A percentile compares a stretch with the other conserved stretches of the same genome.
Conservation (phyloP, 306 rosid genomes). For the Pyrus betulifolia region DNA sequence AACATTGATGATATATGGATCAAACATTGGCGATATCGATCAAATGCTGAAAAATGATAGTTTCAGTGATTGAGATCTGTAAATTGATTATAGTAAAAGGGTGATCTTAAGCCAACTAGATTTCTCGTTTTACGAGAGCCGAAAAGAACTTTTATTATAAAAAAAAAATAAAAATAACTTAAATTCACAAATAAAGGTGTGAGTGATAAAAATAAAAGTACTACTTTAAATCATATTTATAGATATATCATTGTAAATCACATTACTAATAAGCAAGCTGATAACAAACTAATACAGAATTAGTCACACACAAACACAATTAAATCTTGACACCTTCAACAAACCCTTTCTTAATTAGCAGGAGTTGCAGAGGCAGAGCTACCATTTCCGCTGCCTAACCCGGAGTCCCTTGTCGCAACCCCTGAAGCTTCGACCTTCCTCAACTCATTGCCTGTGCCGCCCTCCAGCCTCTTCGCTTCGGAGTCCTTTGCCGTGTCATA, state of each 20-base stretch:
- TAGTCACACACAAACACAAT: not conserved
- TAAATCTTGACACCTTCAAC: not conserved
- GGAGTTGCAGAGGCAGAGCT: not conserved
- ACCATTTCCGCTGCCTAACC: not conserved
- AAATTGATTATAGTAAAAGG: too few relatives aligned
- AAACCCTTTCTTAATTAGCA: not conserved
- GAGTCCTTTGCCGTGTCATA: slow-evolving; percentile 46
- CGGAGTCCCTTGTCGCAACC: not conserved
- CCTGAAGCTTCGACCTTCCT: slow-evolving; percentile 1
- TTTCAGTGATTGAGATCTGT: too few relatives aligned
- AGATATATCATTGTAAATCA: not conserved
- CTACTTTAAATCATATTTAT: too few relatives aligned
- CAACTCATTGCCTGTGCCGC: not conserved
- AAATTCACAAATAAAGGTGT: not conserved
- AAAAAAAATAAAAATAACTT: too few relatives aligned
- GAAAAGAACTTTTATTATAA: too few relatives aligned
- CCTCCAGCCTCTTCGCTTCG: not conserved
- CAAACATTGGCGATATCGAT: too few relatives aligned
- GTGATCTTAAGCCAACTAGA: rapidly evolving
- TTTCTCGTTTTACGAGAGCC: too few relatives aligned
- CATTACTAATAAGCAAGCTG: not conserved
- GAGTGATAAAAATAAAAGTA: not conserved
- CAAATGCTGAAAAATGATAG: too few relatives aligned
- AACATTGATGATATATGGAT: too few relatives aligned
- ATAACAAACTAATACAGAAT: not conserved